Evolutionary conservation across 768 basidiomycete species (phyloP).

Genomic region (Kwoniella sp.): DNA sequence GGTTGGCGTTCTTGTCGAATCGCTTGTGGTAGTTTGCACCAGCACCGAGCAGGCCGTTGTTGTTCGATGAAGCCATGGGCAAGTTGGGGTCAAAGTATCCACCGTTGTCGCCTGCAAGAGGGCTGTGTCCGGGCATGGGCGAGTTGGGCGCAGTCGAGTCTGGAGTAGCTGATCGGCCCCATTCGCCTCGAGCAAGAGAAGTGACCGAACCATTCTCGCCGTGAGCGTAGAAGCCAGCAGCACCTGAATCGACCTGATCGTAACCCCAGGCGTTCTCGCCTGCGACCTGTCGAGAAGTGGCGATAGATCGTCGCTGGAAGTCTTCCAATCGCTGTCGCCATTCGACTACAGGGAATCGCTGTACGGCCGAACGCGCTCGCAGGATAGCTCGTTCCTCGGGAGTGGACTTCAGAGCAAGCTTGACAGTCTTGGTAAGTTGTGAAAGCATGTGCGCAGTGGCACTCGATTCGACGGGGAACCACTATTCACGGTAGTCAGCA

Average conservation of each 20-base stretch:
- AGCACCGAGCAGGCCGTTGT: constrained; percentile 22
- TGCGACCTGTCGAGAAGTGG: constrained; percentile 68
- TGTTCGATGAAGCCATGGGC: constrained; percentile 22
- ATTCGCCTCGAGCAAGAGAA: constrained; percentile 34
- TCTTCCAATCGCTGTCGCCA: constrained; percentile 97
- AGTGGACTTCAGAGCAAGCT: constrained; percentile 86
- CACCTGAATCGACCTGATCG: constrained; percentile 41
- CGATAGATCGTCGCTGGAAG: constrained; percentile 85
- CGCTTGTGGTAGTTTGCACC: constrained; percentile 50
- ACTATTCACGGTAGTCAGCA: constrained; percentile 60
- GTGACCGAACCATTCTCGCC: constrained; percentile 40
- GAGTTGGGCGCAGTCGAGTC: constrained; percentile 46
- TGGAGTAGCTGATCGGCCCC: constrained; percentile 38
- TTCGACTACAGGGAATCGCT: constrained; percentile 96
- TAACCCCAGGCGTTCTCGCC: constrained; percentile 67
- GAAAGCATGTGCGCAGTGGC: constrained; percentile 93
- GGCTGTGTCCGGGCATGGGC: constrained; percentile 38
- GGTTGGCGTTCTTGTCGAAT: constrained; percentile 47
- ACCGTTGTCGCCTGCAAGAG: constrained; percentile 17
- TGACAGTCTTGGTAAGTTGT: constrained; percentile 90
- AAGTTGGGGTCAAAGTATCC: constrained; percentile 36
- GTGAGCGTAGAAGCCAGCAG: constrained; percentile 38
- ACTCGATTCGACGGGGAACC: constrained; percentile 95
- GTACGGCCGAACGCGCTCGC: constrained; percentile 88
- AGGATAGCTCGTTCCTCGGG: constrained; percentile 89